Evolutionary conservation across 164 flowering plant genomes (phyloP), one percentile per base, ranked within the genome.

Genomic region (Stephania japonica): DNA sequence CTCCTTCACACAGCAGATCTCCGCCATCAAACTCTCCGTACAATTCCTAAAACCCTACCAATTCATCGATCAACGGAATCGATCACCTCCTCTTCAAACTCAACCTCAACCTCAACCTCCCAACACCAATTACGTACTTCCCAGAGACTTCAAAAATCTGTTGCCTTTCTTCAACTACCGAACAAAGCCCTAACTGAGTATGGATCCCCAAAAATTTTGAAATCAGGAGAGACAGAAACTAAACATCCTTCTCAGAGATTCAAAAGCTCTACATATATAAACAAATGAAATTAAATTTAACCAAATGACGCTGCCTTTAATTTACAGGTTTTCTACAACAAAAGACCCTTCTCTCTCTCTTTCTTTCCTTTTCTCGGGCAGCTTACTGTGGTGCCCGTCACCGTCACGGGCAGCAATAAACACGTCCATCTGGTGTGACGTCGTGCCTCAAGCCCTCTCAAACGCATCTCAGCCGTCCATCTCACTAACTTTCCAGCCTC

Each of bases 1-100:
- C 42, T 87, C 87, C 7, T 79, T 78, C 11, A 81, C 85, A 16
- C 86, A 85, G 67, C 90, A 88, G 42, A 86, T 85, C 61, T 85
- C 90, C 65, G 88, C 88, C 86, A 87, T 83, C 62, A 38, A 10
- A 14, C 68, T 12, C 41, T 6, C 6, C 13, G 18, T 6, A 63
- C 42, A 69, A 12, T 12, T n/a, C 23, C 16, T 10, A 10, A 18
- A 16, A 18, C 49, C 43, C 19, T 7, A 6, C 1, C 3, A 24
- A 18, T 8, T 59, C 10, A 75, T 14, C 8, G 19, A 64, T 11
- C 62, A 47, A 32, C n/a, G n/a, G n/a, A 72, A 7, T 19, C 16
- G 1, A 47, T 23, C 49, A 18, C 10, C 8, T 10, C n/a, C n/a
- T n/a, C n/a, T 42, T 16, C 25, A 41, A 41, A 19, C 5, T n/a